These are phyloP conservation scores for Albatrellus sp. DNA, from an alignment of 1,284 basidiomycete genomes.

Conservation along the genomic window DNA sequence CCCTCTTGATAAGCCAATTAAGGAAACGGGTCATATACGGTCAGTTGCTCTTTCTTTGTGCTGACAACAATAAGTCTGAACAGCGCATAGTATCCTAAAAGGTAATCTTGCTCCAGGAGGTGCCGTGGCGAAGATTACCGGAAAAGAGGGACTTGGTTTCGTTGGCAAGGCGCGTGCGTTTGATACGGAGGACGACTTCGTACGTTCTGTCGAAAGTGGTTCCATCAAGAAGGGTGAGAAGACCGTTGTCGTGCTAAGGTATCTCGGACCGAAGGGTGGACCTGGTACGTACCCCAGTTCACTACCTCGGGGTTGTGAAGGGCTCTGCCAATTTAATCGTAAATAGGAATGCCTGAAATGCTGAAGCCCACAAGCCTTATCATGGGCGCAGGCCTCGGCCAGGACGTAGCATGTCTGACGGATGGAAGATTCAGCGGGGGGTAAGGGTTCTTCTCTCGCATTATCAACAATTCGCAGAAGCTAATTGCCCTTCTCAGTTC, in stretches of 20 bases:
- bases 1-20: slow-evolving; percentile 79
- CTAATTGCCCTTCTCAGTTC: slow-evolving; percentile 32
- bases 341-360: slow-evolving; percentile 86
- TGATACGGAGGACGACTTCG: slow-evolving; percentile 74
- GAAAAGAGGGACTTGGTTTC: slow-evolving; percentile 83
- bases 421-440: slow-evolving; percentile 93
- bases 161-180: slow-evolving; percentile 77
- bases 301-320: background rate
- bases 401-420: slow-evolving; percentile 84
- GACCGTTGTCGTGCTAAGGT: slow-evolving; percentile 81
- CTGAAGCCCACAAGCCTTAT: slow-evolving; percentile 82
- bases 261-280: slow-evolving; percentile 83
- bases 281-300: slow-evolving; percentile 45
- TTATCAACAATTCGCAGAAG: background rate
- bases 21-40: slow-evolving; percentile 80
- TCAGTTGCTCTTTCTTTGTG: slow-evolving; percentile 20
- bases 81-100: slow-evolving; percentile 47
- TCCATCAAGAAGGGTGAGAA: slow-evolving; percentile 80
- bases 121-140: slow-evolving; percentile 90
- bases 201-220: slow-evolving; percentile 70
- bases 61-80: background rate
- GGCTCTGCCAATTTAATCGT: background rate
- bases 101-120: slow-evolving; percentile 90
- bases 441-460: slow-evolving; percentile 28
- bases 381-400: slow-evolving; percentile 88